Evolutionary conservation across 2,329 filamentous ascomycete genomes (phyloP).

Genomic region (Fusarium verticillioides): DNA sequence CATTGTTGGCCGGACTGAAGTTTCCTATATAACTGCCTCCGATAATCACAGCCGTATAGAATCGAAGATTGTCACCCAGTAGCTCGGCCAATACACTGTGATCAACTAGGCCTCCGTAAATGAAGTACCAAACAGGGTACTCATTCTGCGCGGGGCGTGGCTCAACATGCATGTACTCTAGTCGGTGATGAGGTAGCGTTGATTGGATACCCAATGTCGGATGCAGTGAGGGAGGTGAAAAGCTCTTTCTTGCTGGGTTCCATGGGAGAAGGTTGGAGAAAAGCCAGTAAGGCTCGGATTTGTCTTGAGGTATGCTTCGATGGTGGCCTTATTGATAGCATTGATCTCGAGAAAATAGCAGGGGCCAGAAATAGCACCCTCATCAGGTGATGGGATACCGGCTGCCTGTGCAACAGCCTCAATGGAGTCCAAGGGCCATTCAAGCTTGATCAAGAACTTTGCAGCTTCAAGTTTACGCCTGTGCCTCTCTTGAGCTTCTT

Average conservation of each 20-base stretch:
- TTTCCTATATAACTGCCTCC: too few relatives aligned
- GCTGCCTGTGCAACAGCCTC: neutral
- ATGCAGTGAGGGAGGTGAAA: neutral
- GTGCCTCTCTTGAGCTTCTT: neutral
- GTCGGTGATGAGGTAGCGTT: neutral
- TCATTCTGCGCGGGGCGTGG: neutral
- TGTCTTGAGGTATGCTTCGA: neutral
- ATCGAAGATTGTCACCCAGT: too few relatives aligned
- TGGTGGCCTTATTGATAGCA: neutral
- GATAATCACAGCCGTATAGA: too few relatives aligned
- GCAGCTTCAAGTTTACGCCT: neutral
- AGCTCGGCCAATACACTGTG: too few relatives aligned
- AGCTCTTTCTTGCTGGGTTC: neutral
- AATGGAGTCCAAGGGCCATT: neutral
- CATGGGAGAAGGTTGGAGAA: conserved; percentile 5
- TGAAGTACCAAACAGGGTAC: conserved; percentile 14
- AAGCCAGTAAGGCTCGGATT: neutral
- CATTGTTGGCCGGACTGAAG: neutral
- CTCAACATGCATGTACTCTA: neutral
- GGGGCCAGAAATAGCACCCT: neutral
- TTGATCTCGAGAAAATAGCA: conserved; percentile 8
- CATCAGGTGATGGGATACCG: neutral
- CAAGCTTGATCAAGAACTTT: conserved; percentile 4
- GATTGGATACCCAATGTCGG: conserved; percentile 8
- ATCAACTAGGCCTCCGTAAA: neutral